A percentile compares a stretch with the other conserved stretches of the same genome.
These are phyloP conservation scores for Chamaecrista fasciculata DNA, from an alignment of 306 rosid species.

Conservation along the genomic window DNA sequence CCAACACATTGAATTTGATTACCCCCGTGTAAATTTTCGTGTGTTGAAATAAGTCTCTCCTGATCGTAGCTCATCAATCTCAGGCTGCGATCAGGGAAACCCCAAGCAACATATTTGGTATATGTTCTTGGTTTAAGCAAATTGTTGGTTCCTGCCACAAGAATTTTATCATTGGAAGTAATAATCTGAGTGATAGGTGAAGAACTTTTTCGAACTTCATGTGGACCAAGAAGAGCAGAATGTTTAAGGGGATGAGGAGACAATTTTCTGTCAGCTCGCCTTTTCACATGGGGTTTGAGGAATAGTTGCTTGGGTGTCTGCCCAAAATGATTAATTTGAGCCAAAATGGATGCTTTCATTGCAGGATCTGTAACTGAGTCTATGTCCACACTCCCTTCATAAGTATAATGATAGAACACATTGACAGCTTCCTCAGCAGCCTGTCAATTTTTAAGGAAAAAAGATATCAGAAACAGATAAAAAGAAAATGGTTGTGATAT, in stretches of 20 bases:
- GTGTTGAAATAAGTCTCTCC: slow-evolving; percentile 70
- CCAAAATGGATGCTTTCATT: slow-evolving; percentile 98
- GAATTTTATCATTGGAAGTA: slow-evolving; percentile 57
- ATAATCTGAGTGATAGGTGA: slow-evolving; percentile 69
- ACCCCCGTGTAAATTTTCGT: slow-evolving; percentile 86
- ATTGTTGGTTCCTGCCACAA: slow-evolving; percentile 58
- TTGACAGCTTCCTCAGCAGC: slow-evolving; percentile 97
- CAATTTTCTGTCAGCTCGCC: slow-evolving; percentile 72
- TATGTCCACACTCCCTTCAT: slow-evolving; percentile 99
- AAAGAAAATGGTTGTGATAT: slow-evolving; percentile 9
- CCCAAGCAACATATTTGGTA: slow-evolving; percentile 94
- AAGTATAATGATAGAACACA: slow-evolving; percentile 95
- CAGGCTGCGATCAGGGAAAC: slow-evolving; percentile 80
- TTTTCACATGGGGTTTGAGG: slow-evolving; percentile 83
- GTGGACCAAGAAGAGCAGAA: slow-evolving; percentile 54
- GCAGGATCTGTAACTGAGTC: slow-evolving; percentile 98
- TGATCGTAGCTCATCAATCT: slow-evolving; percentile 78
- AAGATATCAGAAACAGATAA: slow-evolving; percentile 35
- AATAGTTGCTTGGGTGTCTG: slow-evolving; percentile 99
- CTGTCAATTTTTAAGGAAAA: slow-evolving; percentile 47
- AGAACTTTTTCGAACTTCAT: slow-evolving; percentile 56
- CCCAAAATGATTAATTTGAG: slow-evolving; percentile 99
- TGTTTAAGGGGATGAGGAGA: slow-evolving; percentile 78
- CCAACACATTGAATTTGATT: slow-evolving; percentile 87
- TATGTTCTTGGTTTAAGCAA: slow-evolving; percentile 91